Evolutionary conservation across 306 rosid species (phyloP).

Genomic region (Glycine tomentella): DNA sequence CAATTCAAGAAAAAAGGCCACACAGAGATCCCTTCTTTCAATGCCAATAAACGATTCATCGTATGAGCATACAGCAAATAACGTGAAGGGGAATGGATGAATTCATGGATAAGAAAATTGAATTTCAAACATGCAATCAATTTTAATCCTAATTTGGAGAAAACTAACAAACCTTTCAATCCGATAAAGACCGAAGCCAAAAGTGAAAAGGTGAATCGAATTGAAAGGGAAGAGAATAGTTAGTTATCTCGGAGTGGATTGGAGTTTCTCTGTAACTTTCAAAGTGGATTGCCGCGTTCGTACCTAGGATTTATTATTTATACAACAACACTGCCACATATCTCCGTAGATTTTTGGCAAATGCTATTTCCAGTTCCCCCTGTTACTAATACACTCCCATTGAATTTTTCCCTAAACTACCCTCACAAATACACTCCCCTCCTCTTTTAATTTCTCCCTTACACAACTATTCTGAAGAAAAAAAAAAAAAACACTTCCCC

Average conservation of each 20-base stretch:
- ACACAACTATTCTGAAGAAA: no score
- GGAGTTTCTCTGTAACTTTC: neutral
- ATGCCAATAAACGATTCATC: neutral
- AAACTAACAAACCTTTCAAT: no score
- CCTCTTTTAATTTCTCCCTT: no score
- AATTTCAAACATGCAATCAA: constrained; percentile 16
- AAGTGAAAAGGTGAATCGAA: neutral
- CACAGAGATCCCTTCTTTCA: neutral
- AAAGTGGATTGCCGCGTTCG: neutral
- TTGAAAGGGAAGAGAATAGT: neutral
- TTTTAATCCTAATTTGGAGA: neutral
- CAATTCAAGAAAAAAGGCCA: neutral
- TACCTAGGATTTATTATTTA: neutral
- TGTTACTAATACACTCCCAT: no score
- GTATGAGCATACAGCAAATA: neutral
- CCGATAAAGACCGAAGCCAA: neutral
- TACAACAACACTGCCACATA: neutral
- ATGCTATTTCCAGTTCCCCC: no score
- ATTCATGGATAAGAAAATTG: neutral
- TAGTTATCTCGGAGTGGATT: constrained; percentile 29
- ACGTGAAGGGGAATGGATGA: neutral
- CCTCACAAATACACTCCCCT: no score
- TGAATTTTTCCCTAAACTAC: no score
- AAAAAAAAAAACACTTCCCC: no score
- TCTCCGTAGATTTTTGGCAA: no score